Base-by-base conservation (phyloP, 2,329 filamentous ascomycete species). In the Fusarium compactum region DNA sequence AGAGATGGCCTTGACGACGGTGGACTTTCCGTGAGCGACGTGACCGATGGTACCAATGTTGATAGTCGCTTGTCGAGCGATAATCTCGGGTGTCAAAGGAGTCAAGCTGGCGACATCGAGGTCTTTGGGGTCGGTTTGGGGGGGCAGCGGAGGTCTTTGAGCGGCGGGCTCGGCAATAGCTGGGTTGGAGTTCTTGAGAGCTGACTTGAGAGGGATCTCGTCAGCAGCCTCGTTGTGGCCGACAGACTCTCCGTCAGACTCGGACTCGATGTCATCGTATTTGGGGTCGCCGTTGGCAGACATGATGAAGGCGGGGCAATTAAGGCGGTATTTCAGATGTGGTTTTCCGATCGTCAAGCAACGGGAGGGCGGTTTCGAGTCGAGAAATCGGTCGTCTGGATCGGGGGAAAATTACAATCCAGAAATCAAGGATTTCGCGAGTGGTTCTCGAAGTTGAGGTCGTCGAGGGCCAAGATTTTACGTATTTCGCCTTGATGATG, bases 41-140 rank as follows among this genome's bases (percentile, higher is more conserved):
- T 98, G 96, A 60, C 95, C 95, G 82, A 99, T 98, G 67, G 96
- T 98, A 72, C 95, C 96, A 77, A 98, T 98, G 84, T 98, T 98
- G 87, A 98, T 98, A 60, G 96, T 99, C 59, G 96, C 96, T 87
- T 99, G 96, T 78, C 96, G 90, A 67, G 94, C 94, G 79, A 99
- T 99, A 80, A 99, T 98, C 81, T 98, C 95, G 73, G 95, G 94
- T 18, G 95, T 97, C 76, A 98, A 86, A 62, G 96, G 95, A 73
- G 87, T 93, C 76, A 99, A 86, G 56, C 84, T 89, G 73, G 89
- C 88, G 77, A 98, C 88, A 78, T 98, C 93, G 78, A 99, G 88
- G 76, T 94, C 91, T 80, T 92, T 90, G 77, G 96, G 94, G 75
- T 99, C 93, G 73, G 96, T 97, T 85, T 99, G 96, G 75, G 94